A percentile compares a stretch with the other conserved stretches of the same genome.
These are phyloP conservation scores for Pseudoturritis turrita DNA, from an alignment of 345 rosid species.

Conservation along the genomic window DNA sequence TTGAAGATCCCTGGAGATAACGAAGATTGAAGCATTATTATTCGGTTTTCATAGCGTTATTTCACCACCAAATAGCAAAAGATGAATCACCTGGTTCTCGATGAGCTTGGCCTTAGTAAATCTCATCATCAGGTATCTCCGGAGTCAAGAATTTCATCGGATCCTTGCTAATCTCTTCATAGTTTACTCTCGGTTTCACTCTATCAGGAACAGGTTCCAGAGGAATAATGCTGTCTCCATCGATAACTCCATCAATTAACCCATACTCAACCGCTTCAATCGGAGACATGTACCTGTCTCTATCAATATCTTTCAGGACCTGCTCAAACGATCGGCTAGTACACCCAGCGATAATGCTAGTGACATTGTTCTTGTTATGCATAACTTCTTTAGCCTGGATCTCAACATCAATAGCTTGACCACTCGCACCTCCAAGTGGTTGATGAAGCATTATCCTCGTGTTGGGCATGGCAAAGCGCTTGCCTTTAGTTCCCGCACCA, in stretches of 20 bases:
- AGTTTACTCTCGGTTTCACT: constrained; percentile 57
- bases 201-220: constrained; percentile 73
- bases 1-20: constrained; percentile 12
- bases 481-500: constrained; percentile 93
- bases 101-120: constrained; percentile 41
- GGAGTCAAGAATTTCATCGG: constrained; percentile 83
- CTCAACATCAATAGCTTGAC: constrained; percentile 82
- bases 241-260: constrained; percentile 89
- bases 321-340: constrained; percentile 76
- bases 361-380: constrained; percentile 73
- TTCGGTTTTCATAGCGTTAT: not conserved
- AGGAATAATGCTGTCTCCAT: constrained; percentile 80
- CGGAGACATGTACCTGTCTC: constrained; percentile 91
- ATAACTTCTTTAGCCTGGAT: constrained; percentile 85
- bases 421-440: constrained; percentile 91
- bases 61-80: not conserved
- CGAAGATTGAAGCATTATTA: not conserved
- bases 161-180: constrained; percentile 59
- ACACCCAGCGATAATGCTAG: constrained; percentile 64
- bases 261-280: constrained; percentile 95
- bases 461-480: constrained; percentile 95
- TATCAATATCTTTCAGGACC: constrained; percentile 70
- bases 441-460: constrained; percentile 93
- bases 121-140: constrained; percentile 89
- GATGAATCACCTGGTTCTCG: constrained; percentile 33